Evolutionary conservation across 805 yeast species (phyloP), one percentile per base, ranked within the genome.

Genomic region (Kazachstania bromeliacearum): DNA sequence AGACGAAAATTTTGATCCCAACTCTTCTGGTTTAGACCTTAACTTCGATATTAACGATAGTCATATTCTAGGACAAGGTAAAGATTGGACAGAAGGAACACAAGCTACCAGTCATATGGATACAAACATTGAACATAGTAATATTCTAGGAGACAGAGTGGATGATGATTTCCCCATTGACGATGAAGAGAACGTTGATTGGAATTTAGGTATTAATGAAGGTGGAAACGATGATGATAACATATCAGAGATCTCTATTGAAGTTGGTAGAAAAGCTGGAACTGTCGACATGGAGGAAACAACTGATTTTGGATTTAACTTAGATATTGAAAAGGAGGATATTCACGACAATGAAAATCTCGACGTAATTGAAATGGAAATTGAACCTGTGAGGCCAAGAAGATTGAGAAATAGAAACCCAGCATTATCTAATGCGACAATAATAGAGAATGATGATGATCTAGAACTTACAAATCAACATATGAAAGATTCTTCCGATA

Each of bases 161-260:
- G 38, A 37, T 13, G 55, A 48, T 44, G 62, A 44, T 39, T 52
- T 56, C 23, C 48, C 52, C 14, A 32, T 47, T 3, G 50, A 51
- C 35, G 59, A 48, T 26, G 48, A 42, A 9, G 41, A 43, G 7
- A 46, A 39, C 19, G 46, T 40, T 4, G 48, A 48, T 26, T 57
- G 61, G 61, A 53, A 53, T 39, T 33, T 57, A 14, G 59, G 53
- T 17, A 43, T 54, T 7, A 40, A 47, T 34, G 47, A 50, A 30
- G 27, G 41, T 35, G 34, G 40, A 23, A 32, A 29, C 13, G 35
- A 37, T 16, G 38, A 38, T 15, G 48, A 43, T 19, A 41, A 43
- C 16, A 59, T 57, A 2, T 62, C 66, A 30, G 80, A 79, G 47
- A 67, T 63, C 22, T 79, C 88, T 0, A 67, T 84, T 29, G 94